Evolutionary conservation across 352 stramenopile genomes (phyloP), one percentile per base, ranked within the genome.

Genomic region (Phytopythium oedochilum): DNA sequence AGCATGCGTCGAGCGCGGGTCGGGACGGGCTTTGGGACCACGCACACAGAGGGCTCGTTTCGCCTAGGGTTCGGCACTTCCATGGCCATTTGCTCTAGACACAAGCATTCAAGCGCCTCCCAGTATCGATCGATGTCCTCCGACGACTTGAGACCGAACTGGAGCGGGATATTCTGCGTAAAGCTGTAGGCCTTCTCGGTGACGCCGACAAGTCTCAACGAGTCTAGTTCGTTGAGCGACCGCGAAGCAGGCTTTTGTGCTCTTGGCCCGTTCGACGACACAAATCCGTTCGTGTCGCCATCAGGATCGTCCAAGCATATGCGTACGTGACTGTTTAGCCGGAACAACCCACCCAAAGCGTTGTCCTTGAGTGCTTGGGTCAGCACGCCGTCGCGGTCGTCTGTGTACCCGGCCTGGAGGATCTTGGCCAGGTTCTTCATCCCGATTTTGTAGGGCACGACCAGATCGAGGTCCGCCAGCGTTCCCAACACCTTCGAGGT

Each of bases 381-480:
- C 26, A 92, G 51, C 18, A 86, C 75, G 34, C 78, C 78, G 47
- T 90, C 78, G 31, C 70, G 68, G 12, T 75, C 75, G 55, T 92
- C 83, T 3, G 79, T 83, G 61, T 90, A 89, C 1, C 77, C 78
- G 0, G 80, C 66, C 32, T 66, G 70, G 46, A 94, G 61, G 35
- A 92, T 87, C 51, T 86, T 78, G 45, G 86, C 74, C 28, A 94
- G 50, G 48, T 81, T 79, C 47, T 81, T 81, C 77, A 92, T 91
- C n/a, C 82, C 78, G 25, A 94, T 89, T 23, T 89, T 89, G 64
- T 92, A 77, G 1, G 85, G 73, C n/a, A 70, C 43, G 17, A 94
- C 71, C 23, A 94, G 59, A 14, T 75, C 66, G 18, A 94, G 49
- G 59, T 92, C 82, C 3, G 68, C 75, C 28, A 94, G 55, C 25